These are phyloP conservation scores for Puccinellia tenuiflora DNA, from an alignment of 176 grass and related monocot genomes.

Conservation along the genomic window DNA sequence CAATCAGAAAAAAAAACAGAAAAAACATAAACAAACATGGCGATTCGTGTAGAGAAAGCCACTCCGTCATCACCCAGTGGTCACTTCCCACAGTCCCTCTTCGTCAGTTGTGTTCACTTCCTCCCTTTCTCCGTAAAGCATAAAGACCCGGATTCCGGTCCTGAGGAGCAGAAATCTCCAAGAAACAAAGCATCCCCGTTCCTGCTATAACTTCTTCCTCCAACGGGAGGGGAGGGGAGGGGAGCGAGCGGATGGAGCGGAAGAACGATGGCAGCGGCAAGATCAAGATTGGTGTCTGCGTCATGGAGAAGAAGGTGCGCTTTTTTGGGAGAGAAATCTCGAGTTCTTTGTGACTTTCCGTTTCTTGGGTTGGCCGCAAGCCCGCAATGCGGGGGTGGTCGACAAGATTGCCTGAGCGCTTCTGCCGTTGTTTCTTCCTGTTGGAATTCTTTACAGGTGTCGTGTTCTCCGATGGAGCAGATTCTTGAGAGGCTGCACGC, in stretches of 20 bases:
- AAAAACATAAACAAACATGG: neutral
- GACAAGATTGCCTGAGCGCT: neutral
- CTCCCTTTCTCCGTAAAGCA: slow-evolving; percentile 1
- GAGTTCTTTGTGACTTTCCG: neutral
- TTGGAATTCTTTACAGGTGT: slow-evolving; percentile 38
- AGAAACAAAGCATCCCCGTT: slow-evolving; percentile 27
- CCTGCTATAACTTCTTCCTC: neutral
- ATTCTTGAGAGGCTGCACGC: slow-evolving; percentile 81
- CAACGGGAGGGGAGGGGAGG: slow-evolving; percentile 8
- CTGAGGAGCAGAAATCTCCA: slow-evolving; percentile 15
- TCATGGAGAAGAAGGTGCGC: slow-evolving; percentile 95
- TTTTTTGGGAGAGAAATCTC: neutral
- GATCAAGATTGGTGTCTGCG: slow-evolving; percentile 87
- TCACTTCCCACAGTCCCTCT: neutral
- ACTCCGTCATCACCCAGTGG: neutral
- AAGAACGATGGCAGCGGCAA: slow-evolving; percentile 38
- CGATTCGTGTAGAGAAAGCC: neutral
- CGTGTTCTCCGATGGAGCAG: slow-evolving; percentile 75
- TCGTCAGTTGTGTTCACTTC: neutral
- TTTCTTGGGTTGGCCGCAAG: slow-evolving; percentile 22
- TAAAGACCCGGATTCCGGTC: slow-evolving; percentile 26
- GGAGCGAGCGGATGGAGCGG: slow-evolving; percentile 21
- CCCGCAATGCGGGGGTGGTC: slow-evolving; percentile 10
- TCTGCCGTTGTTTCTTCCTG: neutral
- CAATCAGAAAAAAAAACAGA: too few relatives aligned